phyloP scores from a whole-genome alignment of 345 rosid genomes.

The Noccaea caerulescens region DNA sequence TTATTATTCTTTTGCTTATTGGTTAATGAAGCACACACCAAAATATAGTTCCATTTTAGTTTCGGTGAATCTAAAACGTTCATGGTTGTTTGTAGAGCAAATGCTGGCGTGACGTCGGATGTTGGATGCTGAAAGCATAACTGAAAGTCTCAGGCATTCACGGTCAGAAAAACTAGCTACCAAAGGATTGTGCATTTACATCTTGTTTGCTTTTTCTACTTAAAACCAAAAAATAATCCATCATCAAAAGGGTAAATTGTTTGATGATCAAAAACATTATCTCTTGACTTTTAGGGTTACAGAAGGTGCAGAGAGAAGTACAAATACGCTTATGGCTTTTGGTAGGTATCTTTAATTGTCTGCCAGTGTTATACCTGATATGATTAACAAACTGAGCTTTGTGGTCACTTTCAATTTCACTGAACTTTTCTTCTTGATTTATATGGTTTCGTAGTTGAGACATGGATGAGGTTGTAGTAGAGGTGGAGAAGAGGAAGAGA shows the following conservation, averaged over 20 bases:
- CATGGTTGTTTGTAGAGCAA: slow-evolving; percentile 59
- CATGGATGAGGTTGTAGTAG: slow-evolving; percentile 85
- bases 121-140: slow-evolving; percentile 87
- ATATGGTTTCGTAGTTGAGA: neutral
- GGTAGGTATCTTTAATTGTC: slow-evolving; percentile 56
- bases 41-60: slow-evolving; percentile 14
- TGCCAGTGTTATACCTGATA: neutral
- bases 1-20: slow-evolving; percentile 5
- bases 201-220: neutral
- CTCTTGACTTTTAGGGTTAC: slow-evolving; percentile 37
- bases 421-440: neutral
- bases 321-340: slow-evolving; percentile 74
- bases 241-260: too few species aligned
- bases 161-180: slow-evolving; percentile 52
- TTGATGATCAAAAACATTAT: too few species aligned
- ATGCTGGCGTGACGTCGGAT: slow-evolving; percentile 83
- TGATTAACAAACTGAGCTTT: neutral
- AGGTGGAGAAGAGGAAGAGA: slow-evolving; percentile 83
- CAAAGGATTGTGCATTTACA: slow-evolving; percentile 7
- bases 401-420: too few species aligned
- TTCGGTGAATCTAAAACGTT: neutral
- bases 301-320: slow-evolving; percentile 92
- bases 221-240: neutral
- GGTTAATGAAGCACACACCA: neutral
- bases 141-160: slow-evolving; percentile 93